Conservation (phyloP, 306 rosid species). For the Myrica gale region DNA sequence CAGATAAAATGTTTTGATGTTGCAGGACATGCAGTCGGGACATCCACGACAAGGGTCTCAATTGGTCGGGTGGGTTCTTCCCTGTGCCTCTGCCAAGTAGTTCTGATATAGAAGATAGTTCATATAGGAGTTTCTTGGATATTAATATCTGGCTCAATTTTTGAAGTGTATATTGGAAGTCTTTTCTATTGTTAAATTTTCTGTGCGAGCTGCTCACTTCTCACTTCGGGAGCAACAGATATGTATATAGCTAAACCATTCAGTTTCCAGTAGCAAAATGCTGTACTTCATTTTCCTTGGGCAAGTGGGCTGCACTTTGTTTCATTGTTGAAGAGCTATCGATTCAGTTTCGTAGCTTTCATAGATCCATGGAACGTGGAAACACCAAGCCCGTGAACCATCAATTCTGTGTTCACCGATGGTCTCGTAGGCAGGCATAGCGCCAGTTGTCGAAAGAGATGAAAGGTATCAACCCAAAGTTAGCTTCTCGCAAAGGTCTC, state of each 20-base stretch:
- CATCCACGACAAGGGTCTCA: constrained; percentile 29
- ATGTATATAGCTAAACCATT: neutral
- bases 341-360: too few species aligned
- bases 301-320: too few species aligned
- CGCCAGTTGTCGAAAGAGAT: too few species aligned
- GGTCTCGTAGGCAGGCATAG: too few species aligned
- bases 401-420: too few species aligned
- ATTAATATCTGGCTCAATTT: neutral
- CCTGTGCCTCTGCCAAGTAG: constrained; percentile 37
- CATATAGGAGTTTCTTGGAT: constrained; percentile 14
- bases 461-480: too few species aligned
- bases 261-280: neutral
- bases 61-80: constrained; percentile 37
- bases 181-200: neutral
- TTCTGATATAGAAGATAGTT: neutral
- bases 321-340: too few species aligned
- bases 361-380: too few species aligned
- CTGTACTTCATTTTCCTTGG: neutral
- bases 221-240: neutral
- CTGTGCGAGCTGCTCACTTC: neutral
- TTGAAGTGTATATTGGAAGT: neutral
- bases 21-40: constrained; percentile 38
- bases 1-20: constrained; percentile 13
- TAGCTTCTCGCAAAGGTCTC: too few species aligned
- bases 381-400: too few species aligned